phyloP scores from a whole-genome alignment of 371 early-diverging fungal genomes.

The Rhizopus sp. region DNA sequence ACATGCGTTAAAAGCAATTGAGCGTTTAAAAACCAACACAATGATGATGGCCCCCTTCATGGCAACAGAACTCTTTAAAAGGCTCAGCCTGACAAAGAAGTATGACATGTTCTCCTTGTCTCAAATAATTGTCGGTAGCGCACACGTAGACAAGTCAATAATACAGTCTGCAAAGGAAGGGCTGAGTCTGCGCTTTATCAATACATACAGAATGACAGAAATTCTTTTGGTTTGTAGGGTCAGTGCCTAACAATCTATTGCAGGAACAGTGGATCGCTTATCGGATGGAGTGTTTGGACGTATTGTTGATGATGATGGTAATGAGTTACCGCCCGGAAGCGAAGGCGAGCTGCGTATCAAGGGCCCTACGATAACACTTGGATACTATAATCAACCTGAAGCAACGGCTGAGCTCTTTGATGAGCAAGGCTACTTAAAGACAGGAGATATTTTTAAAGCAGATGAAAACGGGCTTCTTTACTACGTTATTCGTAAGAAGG shows the following conservation, averaged over 20 bases:
- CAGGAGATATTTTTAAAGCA: conserved; percentile 75
- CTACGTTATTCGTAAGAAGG: conserved; percentile 61
- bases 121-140: conserved; percentile 65
- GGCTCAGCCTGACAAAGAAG: conserved; percentile 57
- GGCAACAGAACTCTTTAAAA: conserved; percentile 39
- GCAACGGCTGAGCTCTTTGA: conserved; percentile 64
- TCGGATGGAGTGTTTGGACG: conserved; percentile 56
- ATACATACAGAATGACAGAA: conserved; percentile 71
- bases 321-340: conserved; percentile 42
- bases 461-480: conserved; percentile 58
- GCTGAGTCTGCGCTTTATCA: conserved; percentile 50
- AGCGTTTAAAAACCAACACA: conserved; percentile 58
- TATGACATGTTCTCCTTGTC: conserved; percentile 63
- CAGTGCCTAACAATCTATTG: background rate
- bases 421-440: conserved; percentile 71
- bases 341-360: conserved; percentile 70
- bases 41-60: conserved; percentile 72
- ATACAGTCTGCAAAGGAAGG: conserved; percentile 34
- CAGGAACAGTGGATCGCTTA: conserved; percentile 63
- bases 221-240: conserved; percentile 21
- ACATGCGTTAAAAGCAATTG: conserved; percentile 50
- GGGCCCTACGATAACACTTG: conserved; percentile 76
- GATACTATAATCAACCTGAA: conserved; percentile 60
- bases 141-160: conserved; percentile 63
- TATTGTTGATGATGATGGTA: conserved; percentile 56